These are phyloP conservation scores for Gracilaria gracilis DNA, from an alignment of 23 red algal species.

Conservation along the genomic window DNA sequence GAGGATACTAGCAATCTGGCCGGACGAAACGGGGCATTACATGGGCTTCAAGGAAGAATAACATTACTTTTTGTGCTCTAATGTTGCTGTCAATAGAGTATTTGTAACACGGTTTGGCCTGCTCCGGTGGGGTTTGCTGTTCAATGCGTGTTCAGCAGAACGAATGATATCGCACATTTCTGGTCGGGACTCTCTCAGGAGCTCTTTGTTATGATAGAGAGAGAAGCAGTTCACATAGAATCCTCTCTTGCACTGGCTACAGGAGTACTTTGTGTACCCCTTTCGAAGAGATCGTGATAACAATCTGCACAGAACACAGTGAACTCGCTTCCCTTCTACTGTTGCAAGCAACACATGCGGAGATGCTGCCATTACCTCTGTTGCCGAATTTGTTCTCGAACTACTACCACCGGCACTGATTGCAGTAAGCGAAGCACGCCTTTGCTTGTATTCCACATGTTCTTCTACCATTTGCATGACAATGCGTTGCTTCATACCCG, in stretches of 20 bases:
- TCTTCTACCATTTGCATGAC: not conserved
- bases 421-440: no score
- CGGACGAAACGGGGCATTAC: no score
- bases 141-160: no score
- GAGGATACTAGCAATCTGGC: no score
- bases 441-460: not conserved
- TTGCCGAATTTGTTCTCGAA: not conserved
- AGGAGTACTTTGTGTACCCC: not conserved
- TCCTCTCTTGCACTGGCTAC: not conserved
- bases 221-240: slow-evolving; percentile 3
- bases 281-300: not conserved
- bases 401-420: not conserved
- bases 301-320: not conserved
- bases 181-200: no score
- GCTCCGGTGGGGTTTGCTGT: no score
- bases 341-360: not conserved
- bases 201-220: not conserved
- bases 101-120: no score
- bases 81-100: no score
- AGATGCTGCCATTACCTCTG: not conserved
- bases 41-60: no score
- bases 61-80: no score
- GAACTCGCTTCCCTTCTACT: not conserved
- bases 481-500: not conserved
- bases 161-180: no score